Percentiles rank a stretch among this genome's conserved stretches.
Conservation (phyloP, 208 protist genomes). For the Angomonas deanei region DNA sequence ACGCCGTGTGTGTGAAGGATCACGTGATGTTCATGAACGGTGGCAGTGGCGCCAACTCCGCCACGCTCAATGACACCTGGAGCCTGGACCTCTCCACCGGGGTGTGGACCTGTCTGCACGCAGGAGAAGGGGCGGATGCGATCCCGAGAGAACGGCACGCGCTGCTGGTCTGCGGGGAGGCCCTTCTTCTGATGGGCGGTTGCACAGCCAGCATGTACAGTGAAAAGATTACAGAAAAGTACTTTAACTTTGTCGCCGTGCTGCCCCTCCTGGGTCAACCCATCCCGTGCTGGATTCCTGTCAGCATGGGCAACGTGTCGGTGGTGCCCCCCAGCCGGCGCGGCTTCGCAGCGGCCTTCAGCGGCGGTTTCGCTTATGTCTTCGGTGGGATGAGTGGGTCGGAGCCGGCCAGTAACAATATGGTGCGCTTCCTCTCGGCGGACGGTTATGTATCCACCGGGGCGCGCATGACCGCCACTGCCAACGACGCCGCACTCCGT, state of each 20-base stretch:
- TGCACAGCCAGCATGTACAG: slow-evolving; percentile 37
- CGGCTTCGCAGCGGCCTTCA: slow-evolving; percentile 66
- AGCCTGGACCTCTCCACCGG: slow-evolving; percentile 40
- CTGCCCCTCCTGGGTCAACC: slow-evolving; percentile 30
- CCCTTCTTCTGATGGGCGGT: slow-evolving; percentile 64
- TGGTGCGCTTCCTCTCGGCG: slow-evolving; percentile 74
- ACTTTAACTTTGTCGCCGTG: slow-evolving; percentile 68
- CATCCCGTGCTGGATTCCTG: slow-evolving; percentile 65
- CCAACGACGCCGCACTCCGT: slow-evolving; percentile 22
- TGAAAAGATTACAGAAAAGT: slow-evolving; percentile 41
- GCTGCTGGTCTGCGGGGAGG: slow-evolving; percentile 63
- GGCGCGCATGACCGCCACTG: slow-evolving; percentile 10
- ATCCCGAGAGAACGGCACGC: slow-evolving; percentile 62
- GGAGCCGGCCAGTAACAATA: slow-evolving; percentile 63
- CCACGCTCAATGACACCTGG: slow-evolving; percentile 70
- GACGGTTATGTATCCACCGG: slow-evolving; percentile 63
- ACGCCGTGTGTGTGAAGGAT: slow-evolving; percentile 55
- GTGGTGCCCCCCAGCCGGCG: slow-evolving; percentile 57
- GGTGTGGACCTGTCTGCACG: slow-evolving; percentile 54
- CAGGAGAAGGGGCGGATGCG: slow-evolving; percentile 49
- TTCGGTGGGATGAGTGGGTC: slow-evolving; percentile 67
- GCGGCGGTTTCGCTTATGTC: slow-evolving; percentile 77
- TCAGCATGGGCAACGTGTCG: slow-evolving; percentile 72
- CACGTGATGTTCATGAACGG: slow-evolving; percentile 69
- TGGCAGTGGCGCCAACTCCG: slow-evolving; percentile 24